Evolutionary conservation across 352 stramenopile species (phyloP), one percentile per base, ranked within the genome.

Genomic region (Discostella stelligera): DNA sequence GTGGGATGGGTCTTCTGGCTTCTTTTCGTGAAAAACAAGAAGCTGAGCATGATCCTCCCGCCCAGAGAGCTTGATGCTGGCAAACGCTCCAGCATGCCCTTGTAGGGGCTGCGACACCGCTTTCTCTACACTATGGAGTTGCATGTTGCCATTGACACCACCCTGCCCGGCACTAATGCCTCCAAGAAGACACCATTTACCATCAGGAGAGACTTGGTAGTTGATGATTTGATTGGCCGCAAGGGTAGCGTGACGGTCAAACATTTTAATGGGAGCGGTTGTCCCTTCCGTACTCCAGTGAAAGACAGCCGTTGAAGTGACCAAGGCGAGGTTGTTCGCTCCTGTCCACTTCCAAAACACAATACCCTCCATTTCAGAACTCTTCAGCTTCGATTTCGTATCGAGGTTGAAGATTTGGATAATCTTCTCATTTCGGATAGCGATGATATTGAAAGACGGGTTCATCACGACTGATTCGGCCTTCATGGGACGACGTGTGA

Each of bases 381-480:
- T 96, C 88, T 98, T 99, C 87, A 99, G 95, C 89, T 99, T 99
- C n/a, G 92, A 90, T 53, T 98, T 97, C n/a, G 98, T 90, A 78
- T 99, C 97, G 72, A 99, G 95, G 89, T 99, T 99, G 90, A 99
- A 99, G 77, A 99, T 98, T 91, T 99, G 98, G 75, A 99, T 93
- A 82, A 96, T 96, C 90, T 84, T 89, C 30, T 80, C 87, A 23
- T 66, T 85, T 71, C 88, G 72, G 23, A 98, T 82, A 18, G 95
- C 95, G 10, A 98, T 83, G 59, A 96, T 94, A 59, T 85, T 90
- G 63, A 95, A 96, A 7, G 85, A 94, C n/a, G 98, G 98, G 90
- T 99, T 99, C 98, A 99, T 99, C 71, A 99, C 98, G 58, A 97
- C 97, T n/a, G 97, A 97, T 82, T 99, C 97, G 4, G 97, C 97